Conservation (phyloP, 208 protist species). For the Trypanosoma rangeli region DNA sequence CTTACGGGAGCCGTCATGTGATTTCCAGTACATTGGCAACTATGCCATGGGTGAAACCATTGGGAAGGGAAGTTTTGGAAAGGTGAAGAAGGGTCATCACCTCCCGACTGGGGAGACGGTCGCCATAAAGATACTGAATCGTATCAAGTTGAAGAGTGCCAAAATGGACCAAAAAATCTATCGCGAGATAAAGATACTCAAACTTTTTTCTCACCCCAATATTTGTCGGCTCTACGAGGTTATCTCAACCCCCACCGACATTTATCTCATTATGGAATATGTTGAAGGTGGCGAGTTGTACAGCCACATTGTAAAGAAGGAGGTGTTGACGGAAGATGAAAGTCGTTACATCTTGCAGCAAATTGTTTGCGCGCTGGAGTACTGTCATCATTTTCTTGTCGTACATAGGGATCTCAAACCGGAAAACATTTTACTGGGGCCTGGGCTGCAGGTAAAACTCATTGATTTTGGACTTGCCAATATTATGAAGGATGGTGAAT, state of each 20-base stretch:
- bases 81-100: slow-evolving; percentile 98
- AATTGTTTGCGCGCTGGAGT: slow-evolving; percentile 98
- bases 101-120: slow-evolving; percentile 95
- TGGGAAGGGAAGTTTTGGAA: slow-evolving; percentile 99
- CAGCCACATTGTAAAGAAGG: slow-evolving; percentile 98
- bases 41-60: slow-evolving; percentile 98
- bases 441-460: slow-evolving; percentile 91
- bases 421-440: slow-evolving; percentile 92
- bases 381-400: slow-evolving; percentile 97
- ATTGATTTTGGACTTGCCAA: slow-evolving; percentile 96
- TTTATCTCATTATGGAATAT: slow-evolving; percentile 99
- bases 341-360: slow-evolving; percentile 98
- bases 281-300: slow-evolving; percentile 98
- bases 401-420: slow-evolving; percentile 94
- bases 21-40: slow-evolving; percentile 91
- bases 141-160: slow-evolving; percentile 94
- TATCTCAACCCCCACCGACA: slow-evolving; percentile 97
- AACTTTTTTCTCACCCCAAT: slow-evolving; percentile 98
- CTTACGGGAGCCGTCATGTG: slow-evolving; percentile 2
- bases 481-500: slow-evolving; percentile 91
- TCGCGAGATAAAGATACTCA: slow-evolving; percentile 98
- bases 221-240: slow-evolving; percentile 99
- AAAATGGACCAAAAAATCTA: slow-evolving; percentile 93
- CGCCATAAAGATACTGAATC: slow-evolving; percentile 99
- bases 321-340: slow-evolving; percentile 92